Conservation (phyloP, 257 asterid species). For the Coffea eugenioides region DNA sequence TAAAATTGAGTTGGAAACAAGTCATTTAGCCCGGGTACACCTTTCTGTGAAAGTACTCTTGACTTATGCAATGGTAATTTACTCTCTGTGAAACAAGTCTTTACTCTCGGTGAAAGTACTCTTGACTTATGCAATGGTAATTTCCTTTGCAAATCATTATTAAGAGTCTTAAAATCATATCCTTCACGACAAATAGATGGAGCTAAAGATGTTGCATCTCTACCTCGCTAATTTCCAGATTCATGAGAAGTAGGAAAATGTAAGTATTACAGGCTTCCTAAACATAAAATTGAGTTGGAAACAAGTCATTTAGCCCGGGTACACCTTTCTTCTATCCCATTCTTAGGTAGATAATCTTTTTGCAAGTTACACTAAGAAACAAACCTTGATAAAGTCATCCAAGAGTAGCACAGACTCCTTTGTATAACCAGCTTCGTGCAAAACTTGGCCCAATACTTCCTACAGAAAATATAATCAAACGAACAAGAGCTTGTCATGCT, state of each 20-base stretch:
- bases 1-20: neutral
- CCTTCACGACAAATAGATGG: no score
- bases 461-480: constrained; percentile 23
- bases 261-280: neutral
- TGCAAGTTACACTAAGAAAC: neutral
- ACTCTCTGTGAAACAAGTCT: no score
- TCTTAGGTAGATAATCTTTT: neutral
- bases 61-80: no score
- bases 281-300: neutral
- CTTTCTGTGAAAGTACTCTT: no score
- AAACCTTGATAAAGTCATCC: constrained; percentile 74
- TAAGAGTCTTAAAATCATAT: neutral
- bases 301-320: neutral
- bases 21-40: neutral
- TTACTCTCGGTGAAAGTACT: neutral
- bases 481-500: neutral
- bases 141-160: neutral
- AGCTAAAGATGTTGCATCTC: neutral
- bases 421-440: constrained; percentile 80
- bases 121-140: neutral
- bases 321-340: neutral
- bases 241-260: neutral
- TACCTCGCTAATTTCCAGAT: neutral
- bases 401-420: constrained; percentile 56
- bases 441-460: constrained; percentile 67